Evolutionary conservation across 495 filamentous ascomycete genomes (phyloP).

Genomic region (Daldinia loculata): DNA sequence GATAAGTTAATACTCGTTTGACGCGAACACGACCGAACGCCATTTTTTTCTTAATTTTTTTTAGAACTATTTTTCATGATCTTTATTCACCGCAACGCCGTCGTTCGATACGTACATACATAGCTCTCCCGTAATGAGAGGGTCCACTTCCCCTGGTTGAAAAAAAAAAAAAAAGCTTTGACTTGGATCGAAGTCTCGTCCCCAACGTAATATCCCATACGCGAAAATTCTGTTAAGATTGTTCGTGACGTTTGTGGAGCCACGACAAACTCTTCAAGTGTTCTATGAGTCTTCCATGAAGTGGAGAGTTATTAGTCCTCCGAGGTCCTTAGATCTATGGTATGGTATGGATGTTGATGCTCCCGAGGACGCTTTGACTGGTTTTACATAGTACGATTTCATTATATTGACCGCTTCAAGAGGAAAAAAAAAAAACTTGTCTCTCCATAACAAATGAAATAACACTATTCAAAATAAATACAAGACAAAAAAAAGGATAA

Average conservation of each 20-base stretch:
- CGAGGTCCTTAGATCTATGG: constrained; percentile 8
- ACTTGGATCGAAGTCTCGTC: constrained; percentile 36
- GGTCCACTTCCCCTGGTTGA: constrained; percentile 35
- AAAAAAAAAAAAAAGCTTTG: constrained; percentile 30
- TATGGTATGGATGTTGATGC: background rate
- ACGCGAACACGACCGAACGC: constrained; percentile 19
- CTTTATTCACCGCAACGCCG: constrained; percentile 31
- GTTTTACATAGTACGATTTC: constrained; percentile 7
- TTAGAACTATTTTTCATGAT: background rate
- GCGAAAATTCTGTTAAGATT: constrained; percentile 33
- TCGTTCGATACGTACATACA: constrained; percentile 30
- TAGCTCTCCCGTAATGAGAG: constrained; percentile 17
- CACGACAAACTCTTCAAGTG: constrained; percentile 33
- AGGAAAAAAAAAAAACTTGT: background rate
- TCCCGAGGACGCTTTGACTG: background rate
- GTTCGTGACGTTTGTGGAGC: constrained; percentile 34
- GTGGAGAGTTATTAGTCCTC: constrained; percentile 18
- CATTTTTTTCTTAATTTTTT: constrained; percentile 21
- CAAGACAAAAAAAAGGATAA: constrained; percentile 10
- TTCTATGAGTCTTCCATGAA: constrained; percentile 40
- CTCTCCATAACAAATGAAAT: background rate
- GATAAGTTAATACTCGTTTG: constrained; percentile 15
- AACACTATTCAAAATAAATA: constrained; percentile 1
- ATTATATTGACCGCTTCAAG: constrained; percentile 11
- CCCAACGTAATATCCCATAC: constrained; percentile 36